Percentiles rank a stretch among this genome's conserved stretches.
These are phyloP conservation scores for Asclepias syriaca DNA, from an alignment of 257 asterid genomes.

Conservation along the genomic window DNA sequence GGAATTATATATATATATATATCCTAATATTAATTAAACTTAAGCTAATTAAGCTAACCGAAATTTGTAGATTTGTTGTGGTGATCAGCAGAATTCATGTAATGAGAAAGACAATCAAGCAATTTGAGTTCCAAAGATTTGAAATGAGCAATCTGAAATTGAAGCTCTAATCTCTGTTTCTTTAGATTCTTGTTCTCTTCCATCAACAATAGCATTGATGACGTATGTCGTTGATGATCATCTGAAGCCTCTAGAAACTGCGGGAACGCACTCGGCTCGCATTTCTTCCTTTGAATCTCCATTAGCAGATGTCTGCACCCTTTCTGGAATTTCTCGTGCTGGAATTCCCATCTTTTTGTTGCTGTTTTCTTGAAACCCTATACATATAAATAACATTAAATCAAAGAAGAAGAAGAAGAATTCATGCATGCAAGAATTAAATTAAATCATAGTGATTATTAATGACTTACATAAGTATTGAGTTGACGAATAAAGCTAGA, in stretches of 20 bases:
- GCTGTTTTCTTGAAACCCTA: slow-evolving; percentile 63
- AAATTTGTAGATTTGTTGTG: slow-evolving; percentile 22
- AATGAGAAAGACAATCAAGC: slow-evolving; percentile 25
- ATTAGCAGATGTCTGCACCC: slow-evolving; percentile 38
- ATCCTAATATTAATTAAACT: no score
- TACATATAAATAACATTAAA: no score
- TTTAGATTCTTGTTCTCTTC: slow-evolving; percentile 49
- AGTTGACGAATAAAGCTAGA: slow-evolving; percentile 38
- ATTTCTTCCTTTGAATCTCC: slow-evolving; percentile 49
- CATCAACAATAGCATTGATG: slow-evolving; percentile 17
- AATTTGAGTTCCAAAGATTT: slow-evolving; percentile 34
- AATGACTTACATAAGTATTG: slow-evolving; percentile 31
- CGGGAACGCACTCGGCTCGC: slow-evolving; percentile 48
- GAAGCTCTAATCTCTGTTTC: slow-evolving; percentile 37
- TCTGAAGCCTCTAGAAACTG: slow-evolving; percentile 37
- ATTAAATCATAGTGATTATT: not conserved
- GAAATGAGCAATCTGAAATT: slow-evolving; percentile 52
- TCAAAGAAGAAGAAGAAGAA: no score
- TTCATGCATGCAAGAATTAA: no score
- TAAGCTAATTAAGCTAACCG: not conserved
- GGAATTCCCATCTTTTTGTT: slow-evolving; percentile 54
- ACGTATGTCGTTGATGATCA: not conserved
- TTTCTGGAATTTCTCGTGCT: slow-evolving; percentile 51
- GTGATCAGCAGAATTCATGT: slow-evolving; percentile 4
- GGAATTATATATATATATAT: no score